Conservation (phyloP, 495 filamentous ascomycete species). For the Tuber indicum region DNA sequence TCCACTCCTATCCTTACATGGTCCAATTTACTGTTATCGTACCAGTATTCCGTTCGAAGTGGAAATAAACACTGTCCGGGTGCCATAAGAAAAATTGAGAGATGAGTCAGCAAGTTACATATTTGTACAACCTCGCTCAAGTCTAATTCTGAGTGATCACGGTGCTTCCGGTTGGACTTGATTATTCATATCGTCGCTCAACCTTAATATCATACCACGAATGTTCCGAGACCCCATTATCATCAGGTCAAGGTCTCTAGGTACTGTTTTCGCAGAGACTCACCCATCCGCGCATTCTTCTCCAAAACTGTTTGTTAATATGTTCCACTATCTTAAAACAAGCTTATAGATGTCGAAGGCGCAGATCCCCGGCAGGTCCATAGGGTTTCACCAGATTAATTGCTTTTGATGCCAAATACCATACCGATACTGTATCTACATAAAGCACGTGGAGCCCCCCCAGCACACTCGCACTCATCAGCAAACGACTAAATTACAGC, state of each 20-base stretch:
- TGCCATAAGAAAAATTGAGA: not conserved
- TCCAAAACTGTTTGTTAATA: no score
- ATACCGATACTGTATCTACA: not conserved
- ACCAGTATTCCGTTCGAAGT: no score
- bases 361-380: not conserved
- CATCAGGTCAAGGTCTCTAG: not conserved
- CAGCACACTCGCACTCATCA: not conserved
- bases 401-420: not conserved
- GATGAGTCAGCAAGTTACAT: not conserved
- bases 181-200: not conserved
- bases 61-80: no score
- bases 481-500: not conserved
- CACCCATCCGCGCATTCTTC: no score
- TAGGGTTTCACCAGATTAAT: not conserved
- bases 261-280: not conserved
- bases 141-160: not conserved
- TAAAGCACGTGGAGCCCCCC: not conserved
- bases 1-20: not conserved
- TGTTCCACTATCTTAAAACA: no score
- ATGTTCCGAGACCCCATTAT: not conserved
- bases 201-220: not conserved
- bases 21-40: not conserved
- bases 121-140: not conserved
- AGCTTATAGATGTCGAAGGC: no score
- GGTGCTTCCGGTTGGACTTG: not conserved